Conservation (phyloP, 352 stramenopile species). For the Plasmopara halstedii region DNA sequence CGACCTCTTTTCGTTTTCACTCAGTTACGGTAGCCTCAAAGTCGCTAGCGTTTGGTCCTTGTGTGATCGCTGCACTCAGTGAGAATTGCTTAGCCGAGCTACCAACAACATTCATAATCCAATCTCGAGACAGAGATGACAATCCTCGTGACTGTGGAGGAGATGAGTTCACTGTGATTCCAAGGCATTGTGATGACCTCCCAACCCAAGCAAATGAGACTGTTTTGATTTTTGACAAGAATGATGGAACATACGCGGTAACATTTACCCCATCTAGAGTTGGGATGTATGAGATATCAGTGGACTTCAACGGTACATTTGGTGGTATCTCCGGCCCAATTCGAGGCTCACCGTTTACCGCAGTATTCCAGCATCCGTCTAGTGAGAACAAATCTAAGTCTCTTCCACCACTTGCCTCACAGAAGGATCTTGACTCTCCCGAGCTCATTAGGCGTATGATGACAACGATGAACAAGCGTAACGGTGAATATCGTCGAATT, state of each 20-base stretch:
- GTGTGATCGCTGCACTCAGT: constrained; percentile 54
- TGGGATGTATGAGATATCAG: constrained; percentile 82
- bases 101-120: constrained; percentile 88
- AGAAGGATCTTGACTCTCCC: constrained; percentile 70
- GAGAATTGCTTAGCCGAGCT: constrained; percentile 61
- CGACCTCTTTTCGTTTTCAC: constrained; percentile 87
- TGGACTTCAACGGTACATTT: constrained; percentile 93
- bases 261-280: constrained; percentile 74
- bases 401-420: constrained; percentile 49
- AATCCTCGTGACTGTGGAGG: constrained; percentile 89
- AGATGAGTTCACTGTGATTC: constrained; percentile 88
- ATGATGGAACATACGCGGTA: constrained; percentile 93
- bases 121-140: constrained; percentile 86
- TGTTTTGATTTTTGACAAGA: constrained; percentile 73
- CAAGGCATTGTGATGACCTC: constrained; percentile 41
- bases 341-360: constrained; percentile 88
- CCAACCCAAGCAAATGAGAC: constrained; percentile 35
- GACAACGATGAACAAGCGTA: constrained; percentile 79
- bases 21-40: constrained; percentile 88
- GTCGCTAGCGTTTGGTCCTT: constrained; percentile 92
- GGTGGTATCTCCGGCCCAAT: constrained; percentile 88
- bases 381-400: constrained; percentile 74
- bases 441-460: constrained; percentile 69
- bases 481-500: constrained; percentile 71
- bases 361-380: constrained; percentile 27